Percentiles rank a stretch among this genome's conserved stretches.
phyloP scores from a whole-genome alignment of 2,329 filamentous ascomycete genomes.

The Aspergillus brunneoviolaceus region DNA sequence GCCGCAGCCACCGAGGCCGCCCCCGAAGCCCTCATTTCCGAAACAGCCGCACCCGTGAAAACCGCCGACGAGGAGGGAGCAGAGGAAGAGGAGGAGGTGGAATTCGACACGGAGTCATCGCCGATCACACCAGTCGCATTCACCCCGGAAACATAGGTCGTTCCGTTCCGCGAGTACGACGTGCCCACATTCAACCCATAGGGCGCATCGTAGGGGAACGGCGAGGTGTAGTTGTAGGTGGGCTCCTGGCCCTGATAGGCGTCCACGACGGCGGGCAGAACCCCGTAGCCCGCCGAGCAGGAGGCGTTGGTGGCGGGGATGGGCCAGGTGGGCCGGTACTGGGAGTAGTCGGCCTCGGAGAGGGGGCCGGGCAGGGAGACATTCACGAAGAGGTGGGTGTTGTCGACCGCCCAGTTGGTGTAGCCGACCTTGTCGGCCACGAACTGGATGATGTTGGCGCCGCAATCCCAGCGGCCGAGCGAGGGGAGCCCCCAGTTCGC shows the following conservation, averaged over 20 bases:
- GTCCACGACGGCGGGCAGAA: slow-evolving; percentile 29
- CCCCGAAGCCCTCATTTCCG: too few relatives aligned
- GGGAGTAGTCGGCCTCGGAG: slow-evolving; percentile 15
- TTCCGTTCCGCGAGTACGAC: slow-evolving; percentile 1
- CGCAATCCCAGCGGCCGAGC: slow-evolving; percentile 69
- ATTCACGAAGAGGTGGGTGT: slow-evolving; percentile 51
- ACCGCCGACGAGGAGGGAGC: too few relatives aligned
- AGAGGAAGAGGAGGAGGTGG: not conserved
- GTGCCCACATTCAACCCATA: slow-evolving; percentile 19
- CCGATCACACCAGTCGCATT: not conserved
- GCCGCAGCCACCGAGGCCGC: too few relatives aligned
- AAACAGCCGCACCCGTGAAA: too few relatives aligned
- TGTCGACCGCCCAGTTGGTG: slow-evolving; percentile 39
- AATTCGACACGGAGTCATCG: not conserved
- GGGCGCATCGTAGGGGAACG: slow-evolving; percentile 25
- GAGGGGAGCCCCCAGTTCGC: slow-evolving; percentile 71
- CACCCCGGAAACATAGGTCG: slow-evolving; percentile 1
- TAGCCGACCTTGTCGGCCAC: slow-evolving; percentile 64
- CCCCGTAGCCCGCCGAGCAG: slow-evolving; percentile 33
- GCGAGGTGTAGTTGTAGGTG: slow-evolving; percentile 34
- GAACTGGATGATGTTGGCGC: slow-evolving; percentile 64
- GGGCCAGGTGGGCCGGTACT: slow-evolving; percentile 28
- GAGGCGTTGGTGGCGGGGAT: slow-evolving; percentile 27
- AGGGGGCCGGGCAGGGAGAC: slow-evolving; percentile 52
- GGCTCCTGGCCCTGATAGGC: slow-evolving; percentile 24